Evolutionary conservation across 2,329 filamentous ascomycete genomes (phyloP).

Genomic region (Scytalidium lignicola): DNA sequence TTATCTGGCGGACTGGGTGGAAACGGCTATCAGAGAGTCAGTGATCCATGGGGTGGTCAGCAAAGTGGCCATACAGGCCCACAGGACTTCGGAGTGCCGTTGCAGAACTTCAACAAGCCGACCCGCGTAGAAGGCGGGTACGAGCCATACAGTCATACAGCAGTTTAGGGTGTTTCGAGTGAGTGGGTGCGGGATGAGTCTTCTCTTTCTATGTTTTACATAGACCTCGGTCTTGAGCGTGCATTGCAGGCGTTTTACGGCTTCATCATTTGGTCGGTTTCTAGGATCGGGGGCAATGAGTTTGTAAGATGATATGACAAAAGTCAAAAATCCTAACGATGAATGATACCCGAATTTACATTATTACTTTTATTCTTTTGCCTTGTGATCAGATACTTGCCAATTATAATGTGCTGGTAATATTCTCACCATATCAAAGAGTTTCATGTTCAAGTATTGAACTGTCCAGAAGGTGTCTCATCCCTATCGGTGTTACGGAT

Average conservation of each 20-base stretch:
- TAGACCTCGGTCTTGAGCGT: not conserved
- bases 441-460: too few relatives aligned
- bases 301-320: not conserved
- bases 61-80: constrained; percentile 26
- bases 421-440: too few relatives aligned
- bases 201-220: not conserved
- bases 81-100: constrained; percentile 28
- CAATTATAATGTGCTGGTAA: too few relatives aligned
- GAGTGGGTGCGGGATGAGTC: not conserved
- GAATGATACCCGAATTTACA: not conserved
- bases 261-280: not conserved
- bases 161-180: constrained; percentile 35
- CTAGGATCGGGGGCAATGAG: not conserved
- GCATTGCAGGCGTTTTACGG: not conserved
- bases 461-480: too few relatives aligned
- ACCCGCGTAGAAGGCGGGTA: constrained; percentile 40
- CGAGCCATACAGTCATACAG: constrained; percentile 57
- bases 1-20: constrained; percentile 10
- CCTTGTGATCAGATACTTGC: too few relatives aligned
- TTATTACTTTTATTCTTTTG: not conserved
- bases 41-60: constrained; percentile 31
- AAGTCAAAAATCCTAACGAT: not conserved
- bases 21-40: constrained; percentile 40
- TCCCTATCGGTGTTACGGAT: too few relatives aligned
- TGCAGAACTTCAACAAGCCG: constrained; percentile 19